Percentiles rank a stretch among this genome's conserved stretches.
These are phyloP conservation scores for Wickerhamiella bombiphila DNA, from an alignment of 805 yeast species.

Conservation along the genomic window DNA sequence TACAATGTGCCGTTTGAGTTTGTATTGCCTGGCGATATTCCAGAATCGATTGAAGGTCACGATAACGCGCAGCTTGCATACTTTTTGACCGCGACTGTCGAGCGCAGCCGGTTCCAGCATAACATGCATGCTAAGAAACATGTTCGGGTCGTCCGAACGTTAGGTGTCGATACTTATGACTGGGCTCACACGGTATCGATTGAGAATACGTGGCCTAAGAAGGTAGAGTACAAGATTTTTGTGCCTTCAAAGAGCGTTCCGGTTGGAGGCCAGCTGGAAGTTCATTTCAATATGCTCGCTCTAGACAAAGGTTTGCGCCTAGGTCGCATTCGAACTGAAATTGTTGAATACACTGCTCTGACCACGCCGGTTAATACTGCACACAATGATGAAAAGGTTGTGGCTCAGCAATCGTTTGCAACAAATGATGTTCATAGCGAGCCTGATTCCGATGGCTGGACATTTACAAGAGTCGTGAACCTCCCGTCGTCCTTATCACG, in stretches of 20 bases:
- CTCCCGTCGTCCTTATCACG: slow-evolving; percentile 61
- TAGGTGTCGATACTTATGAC: slow-evolving; percentile 77
- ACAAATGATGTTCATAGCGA: slow-evolving; percentile 17
- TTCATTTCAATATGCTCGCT: slow-evolving; percentile 62
- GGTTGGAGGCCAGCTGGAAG: slow-evolving; percentile 64
- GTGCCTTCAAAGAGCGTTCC: slow-evolving; percentile 83
- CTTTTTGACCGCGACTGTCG: slow-evolving; percentile 63
- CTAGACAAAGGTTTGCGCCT: slow-evolving; percentile 62
- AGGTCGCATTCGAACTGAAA: slow-evolving; percentile 54
- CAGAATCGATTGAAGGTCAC: slow-evolving; percentile 83
- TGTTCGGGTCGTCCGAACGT: slow-evolving; percentile 68
- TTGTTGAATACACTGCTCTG: slow-evolving; percentile 52
- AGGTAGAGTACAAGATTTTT: slow-evolving; percentile 77
- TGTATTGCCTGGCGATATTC: slow-evolving; percentile 65
- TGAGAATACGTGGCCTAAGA: slow-evolving; percentile 89
- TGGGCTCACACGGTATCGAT: slow-evolving; percentile 83
- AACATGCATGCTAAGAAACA: slow-evolving; percentile 54
- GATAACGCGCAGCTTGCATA: slow-evolving; percentile 65
- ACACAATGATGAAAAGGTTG: slow-evolving; percentile 46
- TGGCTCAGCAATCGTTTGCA: slow-evolving; percentile 31
- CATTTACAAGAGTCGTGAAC: slow-evolving; percentile 40
- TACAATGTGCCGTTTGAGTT: slow-evolving; percentile 84
- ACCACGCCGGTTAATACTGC: slow-evolving; percentile 42
- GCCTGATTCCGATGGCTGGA: slow-evolving; percentile 49
- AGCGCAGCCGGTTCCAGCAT: slow-evolving; percentile 62